These are phyloP conservation scores for Neurospora terricola DNA, from an alignment of 495 filamentous ascomycete genomes.

Conservation along the genomic window DNA sequence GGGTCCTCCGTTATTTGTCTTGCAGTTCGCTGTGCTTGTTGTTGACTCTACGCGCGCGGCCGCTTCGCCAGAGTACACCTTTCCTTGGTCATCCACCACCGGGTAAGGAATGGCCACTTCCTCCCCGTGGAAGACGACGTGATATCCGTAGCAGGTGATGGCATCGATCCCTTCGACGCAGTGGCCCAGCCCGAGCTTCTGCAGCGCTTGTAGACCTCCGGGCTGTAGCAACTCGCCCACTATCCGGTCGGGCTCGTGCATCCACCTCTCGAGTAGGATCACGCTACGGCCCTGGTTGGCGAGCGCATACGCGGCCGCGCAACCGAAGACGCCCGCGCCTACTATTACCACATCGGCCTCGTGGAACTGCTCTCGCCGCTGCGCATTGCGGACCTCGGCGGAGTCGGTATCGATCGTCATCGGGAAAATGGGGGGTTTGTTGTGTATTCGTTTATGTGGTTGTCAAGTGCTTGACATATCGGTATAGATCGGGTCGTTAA, in stretches of 20 bases:
- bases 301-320: conserved; percentile 73
- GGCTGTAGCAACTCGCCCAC: conserved; percentile 94
- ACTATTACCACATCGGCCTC: conserved; percentile 75
- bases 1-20: conserved; percentile 7
- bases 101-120: conserved; percentile 74
- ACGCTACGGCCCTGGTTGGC: conserved; percentile 82
- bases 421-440: neutral
- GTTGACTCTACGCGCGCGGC: conserved; percentile 7
- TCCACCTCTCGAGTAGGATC: conserved; percentile 75
- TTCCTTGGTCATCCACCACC: conserved; percentile 20
- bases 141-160: conserved; percentile 71
- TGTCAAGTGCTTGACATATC: neutral
- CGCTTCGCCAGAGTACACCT: conserved; percentile 3
- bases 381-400: conserved; percentile 23
- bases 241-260: conserved; percentile 93
- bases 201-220: conserved; percentile 73
- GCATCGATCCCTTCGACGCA: conserved; percentile 89
- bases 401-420: conserved; percentile 11
- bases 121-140: conserved; percentile 72
- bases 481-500: neutral
- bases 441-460: neutral
- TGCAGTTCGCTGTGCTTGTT: neutral
- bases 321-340: conserved; percentile 83
- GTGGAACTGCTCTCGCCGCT: conserved; percentile 33
- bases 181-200: conserved; percentile 65